These are phyloP conservation scores for Wickerhamiella slavikovae DNA, from an alignment of 805 yeast species.

Conservation along the genomic window DNA sequence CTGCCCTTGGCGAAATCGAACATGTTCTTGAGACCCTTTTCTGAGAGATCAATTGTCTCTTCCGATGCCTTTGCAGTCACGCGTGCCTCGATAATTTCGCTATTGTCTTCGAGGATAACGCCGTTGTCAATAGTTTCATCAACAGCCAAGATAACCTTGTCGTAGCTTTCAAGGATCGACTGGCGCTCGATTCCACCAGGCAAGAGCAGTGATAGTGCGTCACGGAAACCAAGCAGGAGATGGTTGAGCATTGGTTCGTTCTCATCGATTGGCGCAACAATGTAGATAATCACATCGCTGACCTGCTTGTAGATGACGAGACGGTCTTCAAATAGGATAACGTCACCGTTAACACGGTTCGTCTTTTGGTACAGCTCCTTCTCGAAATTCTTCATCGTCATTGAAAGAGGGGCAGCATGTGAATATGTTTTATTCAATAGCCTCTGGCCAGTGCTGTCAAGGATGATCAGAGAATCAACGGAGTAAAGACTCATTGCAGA, in stretches of 20 bases:
- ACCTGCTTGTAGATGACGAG: slow-evolving; percentile 73
- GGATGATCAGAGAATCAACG: slow-evolving; percentile 55
- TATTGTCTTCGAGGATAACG: slow-evolving; percentile 73
- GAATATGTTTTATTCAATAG: slow-evolving; percentile 73
- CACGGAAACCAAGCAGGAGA: slow-evolving; percentile 56
- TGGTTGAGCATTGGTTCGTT: slow-evolving; percentile 67
- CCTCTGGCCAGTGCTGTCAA: slow-evolving; percentile 66
- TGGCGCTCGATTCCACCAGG: slow-evolving; percentile 52
- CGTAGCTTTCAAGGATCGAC: slow-evolving; percentile 63
- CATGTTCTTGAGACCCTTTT: slow-evolving; percentile 44
- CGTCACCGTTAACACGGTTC: slow-evolving; percentile 61
- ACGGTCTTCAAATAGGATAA: slow-evolving; percentile 57
- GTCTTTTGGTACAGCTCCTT: slow-evolving; percentile 49
- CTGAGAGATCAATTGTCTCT: slow-evolving; percentile 29
- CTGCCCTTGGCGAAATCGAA: slow-evolving; percentile 75
- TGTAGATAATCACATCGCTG: slow-evolving; percentile 50
- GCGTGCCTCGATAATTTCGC: slow-evolving; percentile 68
- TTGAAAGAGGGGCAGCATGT: slow-evolving; percentile 20
- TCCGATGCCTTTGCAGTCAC: slow-evolving; percentile 71
- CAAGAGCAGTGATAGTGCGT: slow-evolving; percentile 60
- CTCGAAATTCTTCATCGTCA: slow-evolving; percentile 53
- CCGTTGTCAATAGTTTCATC: slow-evolving; percentile 94
- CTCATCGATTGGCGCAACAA: slow-evolving; percentile 60
- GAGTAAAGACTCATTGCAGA: slow-evolving; percentile 39
- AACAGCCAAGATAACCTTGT: slow-evolving; percentile 62